Conservation (phyloP, 805 yeast genomes). For the Metschnikowia dekortorum region DNA sequence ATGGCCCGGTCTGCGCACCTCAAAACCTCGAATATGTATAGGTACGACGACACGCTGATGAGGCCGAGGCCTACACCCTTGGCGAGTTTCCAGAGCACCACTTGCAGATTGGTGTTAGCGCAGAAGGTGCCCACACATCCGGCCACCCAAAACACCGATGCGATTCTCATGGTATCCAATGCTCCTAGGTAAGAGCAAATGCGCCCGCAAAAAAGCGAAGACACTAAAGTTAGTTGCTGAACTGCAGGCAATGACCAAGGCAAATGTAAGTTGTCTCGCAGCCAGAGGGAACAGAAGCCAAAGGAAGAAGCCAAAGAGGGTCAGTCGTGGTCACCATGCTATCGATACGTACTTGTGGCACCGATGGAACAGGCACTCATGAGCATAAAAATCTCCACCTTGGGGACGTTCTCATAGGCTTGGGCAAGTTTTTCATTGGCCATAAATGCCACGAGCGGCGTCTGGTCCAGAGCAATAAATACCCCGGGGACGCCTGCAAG, state of each 20-base stretch:
- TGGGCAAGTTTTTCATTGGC: constrained; percentile 18
- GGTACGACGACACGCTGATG: constrained; percentile 26
- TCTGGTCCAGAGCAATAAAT: constrained; percentile 27
- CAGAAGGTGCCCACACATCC: constrained; percentile 24
- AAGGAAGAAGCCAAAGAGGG: no score
- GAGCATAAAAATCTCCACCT: constrained; percentile 23
- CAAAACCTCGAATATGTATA: constrained; percentile 28
- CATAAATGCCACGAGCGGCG: constrained; percentile 21
- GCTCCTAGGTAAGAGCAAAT: constrained; percentile 28
- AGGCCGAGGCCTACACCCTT: constrained; percentile 33
- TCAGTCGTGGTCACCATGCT: no score
- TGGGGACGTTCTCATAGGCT: constrained; percentile 19
- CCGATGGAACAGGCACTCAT: constrained; percentile 30
- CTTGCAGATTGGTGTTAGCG: constrained; percentile 22
- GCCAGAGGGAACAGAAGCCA: no score
- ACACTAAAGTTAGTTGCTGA: constrained; percentile 20
- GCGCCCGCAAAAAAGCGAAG: constrained; percentile 28
- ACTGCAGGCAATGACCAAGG: no score
- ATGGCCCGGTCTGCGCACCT: constrained; percentile 22
- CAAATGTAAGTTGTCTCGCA: no score
- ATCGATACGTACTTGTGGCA: constrained; percentile 25
- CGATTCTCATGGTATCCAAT: constrained; percentile 20
- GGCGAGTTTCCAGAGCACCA: constrained; percentile 26
- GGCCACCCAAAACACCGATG: constrained; percentile 25
- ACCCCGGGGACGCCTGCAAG: constrained; percentile 25